Conservation (phyloP, 805 yeast genomes). For the Candida lessepsii region DNA sequence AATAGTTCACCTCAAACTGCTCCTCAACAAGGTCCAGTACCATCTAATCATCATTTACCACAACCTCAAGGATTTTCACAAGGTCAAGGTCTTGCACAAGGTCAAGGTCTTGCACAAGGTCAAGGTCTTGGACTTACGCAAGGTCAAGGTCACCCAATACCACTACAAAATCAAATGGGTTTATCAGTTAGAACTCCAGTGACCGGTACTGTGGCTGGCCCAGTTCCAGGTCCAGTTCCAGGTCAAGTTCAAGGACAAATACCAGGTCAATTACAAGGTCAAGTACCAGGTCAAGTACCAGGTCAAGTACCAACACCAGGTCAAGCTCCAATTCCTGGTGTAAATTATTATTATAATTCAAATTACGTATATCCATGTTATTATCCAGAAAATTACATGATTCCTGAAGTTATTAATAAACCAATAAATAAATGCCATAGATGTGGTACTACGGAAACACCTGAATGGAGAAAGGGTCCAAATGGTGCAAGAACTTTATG, state of each 20-base stretch:
- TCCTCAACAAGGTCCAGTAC: not conserved
- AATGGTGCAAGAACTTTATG: constrained; percentile 45
- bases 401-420: constrained; percentile 34
- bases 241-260: too few relatives aligned
- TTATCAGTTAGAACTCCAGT: too few relatives aligned
- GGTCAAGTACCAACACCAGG: not conserved
- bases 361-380: constrained; percentile 6
- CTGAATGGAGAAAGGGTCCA: constrained; percentile 47
- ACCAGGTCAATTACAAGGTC: too few relatives aligned
- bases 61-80: constrained; percentile 6
- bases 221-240: too few relatives aligned
- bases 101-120: not conserved
- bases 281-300: not conserved
- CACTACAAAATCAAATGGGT: not conserved
- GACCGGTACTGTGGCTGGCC: not conserved
- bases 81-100: not conserved
- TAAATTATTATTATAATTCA: constrained; percentile 1
- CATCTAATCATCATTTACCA: too few relatives aligned
- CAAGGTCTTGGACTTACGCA: constrained; percentile 5
- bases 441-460: constrained; percentile 47
- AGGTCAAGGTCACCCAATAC: not conserved
- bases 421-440: constrained; percentile 40
- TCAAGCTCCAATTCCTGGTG: not conserved
- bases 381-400: constrained; percentile 17
- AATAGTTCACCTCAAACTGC: not conserved